phyloP scores from a whole-genome alignment of 2,329 filamentous ascomycete species.

The Ophiocordyceps camponoti-leonardi region DNA sequence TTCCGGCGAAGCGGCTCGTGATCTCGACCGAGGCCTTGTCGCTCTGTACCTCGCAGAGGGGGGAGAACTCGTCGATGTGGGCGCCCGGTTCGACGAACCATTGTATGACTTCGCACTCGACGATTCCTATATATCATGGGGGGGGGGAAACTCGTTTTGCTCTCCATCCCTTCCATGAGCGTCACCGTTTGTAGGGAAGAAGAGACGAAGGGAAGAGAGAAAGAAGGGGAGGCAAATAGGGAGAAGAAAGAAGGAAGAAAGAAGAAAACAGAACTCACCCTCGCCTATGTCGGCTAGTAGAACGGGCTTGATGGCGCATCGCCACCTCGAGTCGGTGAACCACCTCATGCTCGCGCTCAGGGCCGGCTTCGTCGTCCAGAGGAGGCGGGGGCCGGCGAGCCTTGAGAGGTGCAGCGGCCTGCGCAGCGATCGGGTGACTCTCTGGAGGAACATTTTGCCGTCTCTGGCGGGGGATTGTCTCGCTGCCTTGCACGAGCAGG shows the following conservation, averaged over 20 bases:
- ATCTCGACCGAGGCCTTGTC: slow-evolving; percentile 90
- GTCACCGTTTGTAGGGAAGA: too few relatives aligned
- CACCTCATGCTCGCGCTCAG: too few relatives aligned
- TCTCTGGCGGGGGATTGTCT: too few relatives aligned
- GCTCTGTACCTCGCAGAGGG: slow-evolving; percentile 93
- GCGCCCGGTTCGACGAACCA: slow-evolving; percentile 98
- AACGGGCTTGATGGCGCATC: slow-evolving; percentile 57
- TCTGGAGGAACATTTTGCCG: slow-evolving; percentile 39
- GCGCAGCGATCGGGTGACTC: slow-evolving; percentile 30
- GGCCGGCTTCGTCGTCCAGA: slow-evolving; percentile 12
- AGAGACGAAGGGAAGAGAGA: background rate
- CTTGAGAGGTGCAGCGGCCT: slow-evolving; percentile 32
- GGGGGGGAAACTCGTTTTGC: too few relatives aligned
- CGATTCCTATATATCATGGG: slow-evolving; percentile 49
- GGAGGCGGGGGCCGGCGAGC: slow-evolving; percentile 8
- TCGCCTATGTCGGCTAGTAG: slow-evolving; percentile 75
- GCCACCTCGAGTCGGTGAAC: slow-evolving; percentile 31
- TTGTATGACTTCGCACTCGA: slow-evolving; percentile 97
- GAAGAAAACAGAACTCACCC: slow-evolving; percentile 38
- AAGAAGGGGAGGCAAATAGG: background rate
- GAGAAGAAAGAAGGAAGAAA: background rate
- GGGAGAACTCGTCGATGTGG: slow-evolving; percentile 92
- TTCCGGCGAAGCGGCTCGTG: slow-evolving; percentile 84
- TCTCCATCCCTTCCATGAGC: too few relatives aligned
- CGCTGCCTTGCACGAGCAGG: too few relatives aligned